Conservation (phyloP, 192 early-diverging fungal genomes). For the Mortierella alpina region DNA sequence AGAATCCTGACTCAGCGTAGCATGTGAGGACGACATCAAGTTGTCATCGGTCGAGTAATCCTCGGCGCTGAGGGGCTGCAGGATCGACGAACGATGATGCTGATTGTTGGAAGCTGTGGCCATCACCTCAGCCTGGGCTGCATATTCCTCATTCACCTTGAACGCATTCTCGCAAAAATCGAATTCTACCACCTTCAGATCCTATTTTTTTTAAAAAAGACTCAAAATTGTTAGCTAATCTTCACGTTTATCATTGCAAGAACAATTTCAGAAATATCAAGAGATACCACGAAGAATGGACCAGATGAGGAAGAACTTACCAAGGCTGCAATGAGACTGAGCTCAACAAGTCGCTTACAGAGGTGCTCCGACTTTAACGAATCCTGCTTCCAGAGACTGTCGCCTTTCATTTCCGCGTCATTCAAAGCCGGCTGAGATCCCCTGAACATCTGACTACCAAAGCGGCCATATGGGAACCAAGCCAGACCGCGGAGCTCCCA, state of each 20-base stretch:
- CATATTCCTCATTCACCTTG: constrained; percentile 36
- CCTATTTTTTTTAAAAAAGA: constrained; percentile 11
- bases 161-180: constrained; percentile 54
- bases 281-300: background rate
- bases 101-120: background rate
- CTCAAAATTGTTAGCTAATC: background rate
- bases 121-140: constrained; percentile 6
- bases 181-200: constrained; percentile 42
- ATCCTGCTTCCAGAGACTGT: constrained; percentile 40
- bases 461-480: constrained; percentile 51
- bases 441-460: constrained; percentile 26
- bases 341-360: constrained; percentile 38
- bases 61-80: constrained; percentile 4
- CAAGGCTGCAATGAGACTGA: constrained; percentile 43
- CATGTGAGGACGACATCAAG: constrained; percentile 32
- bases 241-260: background rate
- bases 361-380: constrained; percentile 28
- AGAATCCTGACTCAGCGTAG: constrained; percentile 40
- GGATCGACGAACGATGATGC: background rate
- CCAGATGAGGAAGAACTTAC: constrained; percentile 3
- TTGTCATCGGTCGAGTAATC: constrained; percentile 42
- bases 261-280: background rate
- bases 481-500: constrained; percentile 61
- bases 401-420: constrained; percentile 36
- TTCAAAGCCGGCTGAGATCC: constrained; percentile 20